Evolutionary conservation across 2,329 filamentous ascomycete genomes (phyloP), one percentile per base, ranked within the genome.

Genomic region (Pseudogymnoascus sp.): DNA sequence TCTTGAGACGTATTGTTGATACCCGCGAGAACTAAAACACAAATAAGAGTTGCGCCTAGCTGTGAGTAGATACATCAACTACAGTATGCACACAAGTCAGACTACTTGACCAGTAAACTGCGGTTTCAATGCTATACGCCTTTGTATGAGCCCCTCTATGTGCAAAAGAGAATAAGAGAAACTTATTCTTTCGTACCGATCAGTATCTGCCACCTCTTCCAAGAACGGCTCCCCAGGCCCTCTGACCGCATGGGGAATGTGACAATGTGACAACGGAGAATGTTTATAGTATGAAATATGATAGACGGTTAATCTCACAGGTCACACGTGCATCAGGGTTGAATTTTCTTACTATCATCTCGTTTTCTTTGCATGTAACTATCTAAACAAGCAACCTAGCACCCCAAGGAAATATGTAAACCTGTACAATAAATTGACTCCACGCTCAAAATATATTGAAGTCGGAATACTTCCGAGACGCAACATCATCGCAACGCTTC

Each of bases 401-500:
- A 33, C 10, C 29, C 50, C 10, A 56, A 21, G 14, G 26, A 33
- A 59, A 60, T 33, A 42, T 31, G 40, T 40, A 63, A 64, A 38
- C 35, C 33, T 19, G 29, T 26, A 62, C 24, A 42, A 44, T 3
- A 26, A 59, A 68, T 40, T 2, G 24, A 35, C 11, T 7, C 63
- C 47, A 59, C 69, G 66, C 40, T 68, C 67, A 2, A 65, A 65
- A 19, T 74, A 73, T 71, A 4, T 13, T 33, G 4, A 56, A 21
- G 10, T 56, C 50, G n/a, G 29, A 33, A 33, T 64, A 63, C 31
- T 61, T 44, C 13, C 50, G 53, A 47, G 59, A 56, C 7, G 59
- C 64, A 4, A 76, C 73, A 14, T 72, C 73, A 19, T 74, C 68
- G 37, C 74, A 76, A 8, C 71, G 66, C 68, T 70, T 73, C 61